These are phyloP conservation scores for Solanum ossicruentum DNA, from an alignment of 257 asterid genomes.

Conservation along the genomic window DNA sequence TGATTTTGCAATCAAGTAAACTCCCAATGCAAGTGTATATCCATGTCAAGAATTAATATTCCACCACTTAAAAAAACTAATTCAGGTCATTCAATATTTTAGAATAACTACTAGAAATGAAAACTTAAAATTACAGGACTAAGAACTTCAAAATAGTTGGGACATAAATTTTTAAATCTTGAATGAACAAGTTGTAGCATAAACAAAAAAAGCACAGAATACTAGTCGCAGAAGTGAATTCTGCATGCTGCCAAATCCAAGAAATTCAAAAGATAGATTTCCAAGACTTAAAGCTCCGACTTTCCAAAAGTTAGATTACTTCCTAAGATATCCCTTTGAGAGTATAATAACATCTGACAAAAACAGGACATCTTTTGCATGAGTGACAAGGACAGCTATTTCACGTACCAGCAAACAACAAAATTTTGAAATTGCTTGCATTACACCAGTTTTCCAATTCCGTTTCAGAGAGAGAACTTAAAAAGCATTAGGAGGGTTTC, in stretches of 20 bases:
- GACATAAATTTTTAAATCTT: background rate
- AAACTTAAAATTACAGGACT: background rate
- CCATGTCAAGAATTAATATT: background rate
- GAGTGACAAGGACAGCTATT: background rate
- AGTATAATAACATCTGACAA: background rate
- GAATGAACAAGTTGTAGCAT: background rate
- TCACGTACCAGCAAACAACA: background rate
- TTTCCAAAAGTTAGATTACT: background rate
- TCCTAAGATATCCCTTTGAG: background rate
- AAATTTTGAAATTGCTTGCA: background rate
- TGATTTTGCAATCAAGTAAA: background rate
- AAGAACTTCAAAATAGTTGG: background rate
- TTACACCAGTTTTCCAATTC: background rate
- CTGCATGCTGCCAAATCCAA: background rate
- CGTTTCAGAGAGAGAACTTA: background rate
- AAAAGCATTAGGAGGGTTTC: background rate
- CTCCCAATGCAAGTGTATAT: background rate
- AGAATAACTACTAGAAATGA: background rate
- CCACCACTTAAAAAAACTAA: background rate
- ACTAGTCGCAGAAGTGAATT: background rate
- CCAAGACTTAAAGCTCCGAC: background rate
- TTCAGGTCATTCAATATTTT: background rate
- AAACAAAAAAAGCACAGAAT: background rate
- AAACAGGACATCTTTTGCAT: background rate
- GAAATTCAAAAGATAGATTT: background rate